These are phyloP conservation scores for Trichoderma asperelloides DNA, from an alignment of 495 filamentous ascomycete species.

Conservation along the genomic window DNA sequence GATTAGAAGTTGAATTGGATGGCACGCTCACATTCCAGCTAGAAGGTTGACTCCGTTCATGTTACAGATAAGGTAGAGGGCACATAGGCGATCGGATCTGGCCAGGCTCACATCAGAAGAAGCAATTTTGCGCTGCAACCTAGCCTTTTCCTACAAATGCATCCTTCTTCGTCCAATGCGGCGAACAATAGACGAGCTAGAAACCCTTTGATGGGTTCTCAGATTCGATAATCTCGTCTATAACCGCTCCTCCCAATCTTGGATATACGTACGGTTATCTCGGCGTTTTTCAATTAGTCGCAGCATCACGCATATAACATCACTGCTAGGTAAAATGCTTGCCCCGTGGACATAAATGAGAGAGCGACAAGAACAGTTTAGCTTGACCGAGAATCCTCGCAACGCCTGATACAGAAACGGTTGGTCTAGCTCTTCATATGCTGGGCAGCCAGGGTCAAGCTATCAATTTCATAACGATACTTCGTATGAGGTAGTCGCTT, in stretches of 20 bases:
- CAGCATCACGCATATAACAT: too few relatives aligned
- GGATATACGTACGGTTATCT: background rate
- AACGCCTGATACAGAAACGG: background rate
- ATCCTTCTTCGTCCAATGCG: background rate
- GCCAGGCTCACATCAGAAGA: background rate
- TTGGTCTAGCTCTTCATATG: background rate
- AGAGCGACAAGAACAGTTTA: background rate
- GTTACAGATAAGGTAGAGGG: background rate
- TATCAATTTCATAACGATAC: background rate
- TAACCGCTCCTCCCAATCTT: background rate
- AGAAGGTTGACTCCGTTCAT: background rate
- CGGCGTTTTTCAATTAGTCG: background rate
- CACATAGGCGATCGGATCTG: slow-evolving; percentile 4
- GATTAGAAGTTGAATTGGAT: background rate
- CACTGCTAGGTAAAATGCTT: too few relatives aligned
- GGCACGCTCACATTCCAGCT: background rate
- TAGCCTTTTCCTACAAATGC: background rate
- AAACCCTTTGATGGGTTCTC: background rate
- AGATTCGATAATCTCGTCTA: background rate
- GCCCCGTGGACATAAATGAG: background rate
- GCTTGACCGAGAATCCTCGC: background rate
- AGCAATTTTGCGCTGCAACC: background rate
- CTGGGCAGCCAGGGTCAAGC: background rate
- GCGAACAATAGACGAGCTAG: background rate
- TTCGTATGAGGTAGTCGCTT: background rate